phyloP scores from a whole-genome alignment of 495 filamentous ascomycete genomes.

The Aspergillus heteromorphus region DNA sequence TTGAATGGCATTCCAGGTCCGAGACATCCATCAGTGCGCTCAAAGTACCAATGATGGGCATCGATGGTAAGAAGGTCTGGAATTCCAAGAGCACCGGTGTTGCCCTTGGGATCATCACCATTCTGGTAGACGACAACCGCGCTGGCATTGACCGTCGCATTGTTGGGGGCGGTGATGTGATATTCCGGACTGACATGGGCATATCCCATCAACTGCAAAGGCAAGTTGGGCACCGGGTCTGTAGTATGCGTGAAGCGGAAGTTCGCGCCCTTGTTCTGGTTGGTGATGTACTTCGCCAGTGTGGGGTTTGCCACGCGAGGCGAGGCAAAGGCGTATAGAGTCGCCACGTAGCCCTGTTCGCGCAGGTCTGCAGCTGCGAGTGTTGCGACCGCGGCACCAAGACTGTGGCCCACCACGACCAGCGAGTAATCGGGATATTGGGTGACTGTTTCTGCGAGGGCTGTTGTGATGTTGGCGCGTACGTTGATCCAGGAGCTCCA shows the following conservation, averaged over 20 bases:
- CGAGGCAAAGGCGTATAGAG: conserved; percentile 61
- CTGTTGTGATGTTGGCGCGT: conserved; percentile 27
- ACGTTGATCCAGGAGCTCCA: conserved; percentile 46
- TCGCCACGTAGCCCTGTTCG: conserved; percentile 30
- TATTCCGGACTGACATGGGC: conserved; percentile 62
- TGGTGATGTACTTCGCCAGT: conserved; percentile 48
- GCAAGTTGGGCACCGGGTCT: conserved; percentile 60
- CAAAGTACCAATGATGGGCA: conserved; percentile 48
- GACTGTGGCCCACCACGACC: conserved; percentile 56
- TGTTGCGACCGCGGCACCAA: conserved; percentile 58
- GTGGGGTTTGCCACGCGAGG: conserved; percentile 56
- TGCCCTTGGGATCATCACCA: conserved; percentile 32
- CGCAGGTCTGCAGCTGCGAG: conserved; percentile 55
- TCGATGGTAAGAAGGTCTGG: conserved; percentile 12
- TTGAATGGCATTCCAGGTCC: conserved; percentile 18
- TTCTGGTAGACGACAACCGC: conserved; percentile 27
- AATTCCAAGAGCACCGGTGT: conserved; percentile 31
- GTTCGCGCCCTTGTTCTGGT: conserved; percentile 40
- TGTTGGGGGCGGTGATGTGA: conserved; percentile 40
- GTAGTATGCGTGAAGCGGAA: conserved; percentile 60
- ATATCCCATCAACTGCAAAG: conserved; percentile 51
- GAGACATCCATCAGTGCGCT: conserved; percentile 22
- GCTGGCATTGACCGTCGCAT: conserved; percentile 25
- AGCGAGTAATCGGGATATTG: conserved; percentile 47
- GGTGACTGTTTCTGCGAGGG: conserved; percentile 26